Base-by-base conservation (phyloP, 768 basidiomycete species). In the Leccinum aurantiacum region DNA sequence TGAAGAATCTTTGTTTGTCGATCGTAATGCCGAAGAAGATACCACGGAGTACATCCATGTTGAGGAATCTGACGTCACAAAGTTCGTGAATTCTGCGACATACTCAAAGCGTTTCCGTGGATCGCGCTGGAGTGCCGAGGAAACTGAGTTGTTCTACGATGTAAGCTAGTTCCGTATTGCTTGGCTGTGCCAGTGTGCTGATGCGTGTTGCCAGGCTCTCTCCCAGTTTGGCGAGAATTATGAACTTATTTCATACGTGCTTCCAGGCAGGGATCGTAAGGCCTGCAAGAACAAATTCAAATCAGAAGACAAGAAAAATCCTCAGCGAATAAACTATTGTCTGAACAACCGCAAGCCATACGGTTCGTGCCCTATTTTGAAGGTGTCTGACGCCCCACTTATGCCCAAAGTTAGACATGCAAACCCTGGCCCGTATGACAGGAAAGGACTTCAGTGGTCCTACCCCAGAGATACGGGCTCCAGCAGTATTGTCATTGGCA, bases 271-370 rank as follows among this genome's bases (percentile, higher is more conserved):
- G 15, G 90, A 93, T 68, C 82, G 94, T 19, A 92, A 90, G 68
- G 88, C 93, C 27, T 93, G 95, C 73, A 94, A 93, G 75, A 90
- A 91, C 73, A 96, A 96, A 70, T 96, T 94, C 78, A 95, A 92
- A 67, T 81, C 86, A 0, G 95, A 96, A 72, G 93, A 95, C 71
- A 91, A 83, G 75, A 85, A 84, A 70, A 88, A 95, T 70, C 80
- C 86, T 29, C 81, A 80, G n/a, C 80, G 88, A 51, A 90, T 96
- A 58, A 88, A 86, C 60, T 79, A 83, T 61, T 89, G 86, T 69
- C 75, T 95, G n/a, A 84, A 84, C 60, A 86, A 89, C 66, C 83
- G 85, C 63, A 80, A 84, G 47, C 91, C 91, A 55, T 90, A 91
- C 63, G 90, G 90, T 91, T 66, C 64, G 84, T 76, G 37, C 57